phyloP scores from a whole-genome alignment of 768 basidiomycete genomes.

The Macrocybe gigantea region DNA sequence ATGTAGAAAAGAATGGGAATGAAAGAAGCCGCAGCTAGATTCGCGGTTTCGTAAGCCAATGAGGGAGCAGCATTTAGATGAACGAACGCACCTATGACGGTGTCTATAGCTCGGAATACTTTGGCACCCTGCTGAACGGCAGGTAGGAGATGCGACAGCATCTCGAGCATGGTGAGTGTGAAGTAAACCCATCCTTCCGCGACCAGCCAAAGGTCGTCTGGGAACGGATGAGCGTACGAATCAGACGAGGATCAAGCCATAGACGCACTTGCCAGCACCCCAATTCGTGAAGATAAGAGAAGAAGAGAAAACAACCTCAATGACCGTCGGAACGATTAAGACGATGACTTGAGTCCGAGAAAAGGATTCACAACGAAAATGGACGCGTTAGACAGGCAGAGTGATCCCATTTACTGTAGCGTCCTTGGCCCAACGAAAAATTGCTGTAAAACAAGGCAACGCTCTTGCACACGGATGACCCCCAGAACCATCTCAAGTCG shows the following conservation, averaged over 20 bases:
- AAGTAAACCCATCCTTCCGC: constrained; percentile 61
- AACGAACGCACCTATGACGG: constrained; percentile 47
- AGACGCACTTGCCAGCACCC: constrained; percentile 42
- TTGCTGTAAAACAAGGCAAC: no score
- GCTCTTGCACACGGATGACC: no score
- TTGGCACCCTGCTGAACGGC: constrained; percentile 37
- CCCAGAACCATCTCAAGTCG: no score
- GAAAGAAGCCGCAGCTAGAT: constrained; percentile 49
- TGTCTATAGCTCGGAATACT: constrained; percentile 51
- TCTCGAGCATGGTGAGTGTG: constrained; percentile 51
- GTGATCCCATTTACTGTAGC: constrained; percentile 36
- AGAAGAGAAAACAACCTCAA: constrained; percentile 58
- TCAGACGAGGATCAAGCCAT: background rate
- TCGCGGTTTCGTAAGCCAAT: constrained; percentile 5
- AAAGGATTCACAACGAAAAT: constrained; percentile 65
- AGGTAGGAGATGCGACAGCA: constrained; percentile 52
- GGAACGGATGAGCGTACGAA: constrained; percentile 1
- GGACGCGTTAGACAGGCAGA: constrained; percentile 65
- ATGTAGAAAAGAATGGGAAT: constrained; percentile 62
- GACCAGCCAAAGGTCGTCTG: constrained; percentile 50
- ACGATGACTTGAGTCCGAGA: constrained; percentile 36
- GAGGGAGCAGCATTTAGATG: background rate
- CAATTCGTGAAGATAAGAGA: constrained; percentile 44
- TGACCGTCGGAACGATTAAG: constrained; percentile 55
- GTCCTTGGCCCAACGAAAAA: no score